Base-by-base conservation (phyloP, 345 rosid genomes). In the Brassica carinata region DNA sequence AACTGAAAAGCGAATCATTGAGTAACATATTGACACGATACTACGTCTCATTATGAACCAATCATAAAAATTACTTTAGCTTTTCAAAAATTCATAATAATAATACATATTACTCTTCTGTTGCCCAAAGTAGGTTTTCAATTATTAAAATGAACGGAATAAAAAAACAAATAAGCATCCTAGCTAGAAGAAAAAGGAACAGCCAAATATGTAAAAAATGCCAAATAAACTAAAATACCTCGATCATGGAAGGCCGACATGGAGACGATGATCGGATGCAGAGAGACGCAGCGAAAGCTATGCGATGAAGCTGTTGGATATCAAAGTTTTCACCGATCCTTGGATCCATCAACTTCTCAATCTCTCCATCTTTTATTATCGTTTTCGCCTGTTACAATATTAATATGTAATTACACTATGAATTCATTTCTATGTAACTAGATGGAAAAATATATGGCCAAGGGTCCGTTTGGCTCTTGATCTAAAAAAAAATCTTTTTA, bases 211-310 rank as follows among this genome's bases (percentile, higher is more conserved):
- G 58, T 53, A n/a, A 53, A 53, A 53, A n/a, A 1, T 53, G 73
- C 40, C 67, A 43, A 67, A 66, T 26, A 64, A 71, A 33, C 29
- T n/a, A n/a, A 43, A 43, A 7, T 55, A 96, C 98, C 98, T 96
- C 91, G 26, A 81, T 89, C 91, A 93, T 93, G 48, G 92, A 88
- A 36, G 98, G 98, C 61, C 99, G 94, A 97, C 90, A 92, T 23
- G 75, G 75, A 48, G 97, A 80, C 10, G 97, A 90, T 51, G 97
- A 85, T 58, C 96, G 80, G 69, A 93, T 96, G 75, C 97, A 96
- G 40, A 96, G 90, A 29, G 99, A 92, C 2, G 98, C 97, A 2
- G 94, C 91, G 13, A 90, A 90, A 45, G 94, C 88, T 76, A 96
- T 89, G 67, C 88, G 87, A 77, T 79, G 87, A 81, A 92, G 87